Base-by-base conservation (phyloP, 2,329 filamentous ascomycete species). In the Hymenoscyphus salicellus region DNA sequence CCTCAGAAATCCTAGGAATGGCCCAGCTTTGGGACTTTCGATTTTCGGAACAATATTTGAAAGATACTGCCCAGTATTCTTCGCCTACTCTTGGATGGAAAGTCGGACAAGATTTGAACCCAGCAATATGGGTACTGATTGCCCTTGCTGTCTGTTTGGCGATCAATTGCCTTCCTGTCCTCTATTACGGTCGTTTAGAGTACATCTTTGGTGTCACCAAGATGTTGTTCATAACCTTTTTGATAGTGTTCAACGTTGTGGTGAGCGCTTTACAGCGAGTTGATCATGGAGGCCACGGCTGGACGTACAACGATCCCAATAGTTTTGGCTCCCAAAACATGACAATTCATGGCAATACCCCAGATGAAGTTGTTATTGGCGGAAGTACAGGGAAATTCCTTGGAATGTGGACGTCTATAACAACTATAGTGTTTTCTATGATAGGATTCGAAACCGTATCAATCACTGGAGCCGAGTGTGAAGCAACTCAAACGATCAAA, bases 121-220 rank as follows among this genome's bases (percentile, higher is more conserved):
- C 79, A 8, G 78, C 78, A 0, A 77, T 80, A 2, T 78, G 76
- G 75, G 75, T 78, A 38, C 69, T 71, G 10, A 71, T 78, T 33
- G 75, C 74, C 57, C 69, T 78, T 2, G 46, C 76, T 23, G 52
- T 75, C 32, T 73, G 76, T 23, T 68, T 77, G 0, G 30, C 74
- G 1, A 69, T 79, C 55, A 79, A 79, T 63, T 68, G 76, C 38
- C 70, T 78, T 43, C 77, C 76, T 2, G 77, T 79, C 10, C 67
- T 67, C 20, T 66, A 63, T 33, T 87, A 86, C 71, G 85, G 85
- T 55, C 85, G 87, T 73, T 81, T 84, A 56, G 85, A 88, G 72
- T 87, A 88, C 72, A 83, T 83, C 78, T 87, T 87, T 69, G 83
- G 84, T 56, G 82, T 81, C 62, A 80, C 87, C 75, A 88, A 88